phyloP scores from a whole-genome alignment of 768 basidiomycete genomes.

The Lanmaoa pseudosensibilis region DNA sequence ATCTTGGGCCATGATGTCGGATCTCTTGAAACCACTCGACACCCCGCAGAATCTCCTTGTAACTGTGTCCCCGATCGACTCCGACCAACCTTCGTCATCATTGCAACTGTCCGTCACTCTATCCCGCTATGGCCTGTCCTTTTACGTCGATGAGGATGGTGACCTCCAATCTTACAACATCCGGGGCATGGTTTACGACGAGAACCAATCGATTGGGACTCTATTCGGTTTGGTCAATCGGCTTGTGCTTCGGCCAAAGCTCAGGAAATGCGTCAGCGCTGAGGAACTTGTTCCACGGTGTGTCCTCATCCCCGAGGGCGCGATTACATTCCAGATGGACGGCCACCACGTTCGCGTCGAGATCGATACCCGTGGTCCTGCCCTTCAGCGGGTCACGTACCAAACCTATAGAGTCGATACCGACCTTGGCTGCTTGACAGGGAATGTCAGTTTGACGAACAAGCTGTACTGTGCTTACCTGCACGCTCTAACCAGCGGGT shows the following conservation, averaged over 20 bases:
- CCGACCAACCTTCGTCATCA: not conserved
- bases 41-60: conserved; percentile 24
- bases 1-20: conserved; percentile 29
- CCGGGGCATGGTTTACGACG: conserved; percentile 43
- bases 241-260: conserved; percentile 39
- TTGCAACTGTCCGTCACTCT: conserved; percentile 31
- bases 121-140: conserved; percentile 43
- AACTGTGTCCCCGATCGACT: not conserved
- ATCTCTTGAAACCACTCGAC: conserved; percentile 27
- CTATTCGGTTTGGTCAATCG: conserved; percentile 44
- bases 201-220: conserved; percentile 41
- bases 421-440: conserved; percentile 30
- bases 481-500: conserved; percentile 46
- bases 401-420: conserved; percentile 33
- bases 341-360: conserved; percentile 21
- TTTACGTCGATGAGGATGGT: conserved; percentile 35
- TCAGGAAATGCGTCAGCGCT: not conserved
- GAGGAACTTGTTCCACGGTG: conserved; percentile 14
- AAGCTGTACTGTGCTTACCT: conserved; percentile 42
- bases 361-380: not conserved
- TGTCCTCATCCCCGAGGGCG: conserved; percentile 43
- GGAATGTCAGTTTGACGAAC: conserved; percentile 28
- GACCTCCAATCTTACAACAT: conserved; percentile 43
- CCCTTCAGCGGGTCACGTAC: conserved; percentile 15
- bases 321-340: conserved; percentile 10